phyloP scores from a whole-genome alignment of 805 yeast genomes.

The Candida taoyuanica region DNA sequence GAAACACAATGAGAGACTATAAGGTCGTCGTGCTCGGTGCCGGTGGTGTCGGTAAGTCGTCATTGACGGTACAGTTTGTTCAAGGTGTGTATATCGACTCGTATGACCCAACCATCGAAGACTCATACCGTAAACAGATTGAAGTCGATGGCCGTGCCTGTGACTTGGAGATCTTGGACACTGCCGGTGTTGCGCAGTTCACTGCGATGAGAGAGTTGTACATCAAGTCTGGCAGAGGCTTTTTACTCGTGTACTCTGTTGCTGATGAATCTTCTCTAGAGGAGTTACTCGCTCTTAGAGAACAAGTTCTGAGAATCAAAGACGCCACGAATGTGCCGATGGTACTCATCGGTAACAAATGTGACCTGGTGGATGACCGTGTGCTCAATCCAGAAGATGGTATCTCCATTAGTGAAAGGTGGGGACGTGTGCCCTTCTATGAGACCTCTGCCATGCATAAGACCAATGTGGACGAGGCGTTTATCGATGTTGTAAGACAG shows the following conservation, averaged over 20 bases:
- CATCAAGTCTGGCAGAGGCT: conserved; percentile 87
- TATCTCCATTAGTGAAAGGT: conserved; percentile 70
- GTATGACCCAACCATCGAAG: conserved; percentile 97
- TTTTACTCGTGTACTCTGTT: conserved; percentile 79
- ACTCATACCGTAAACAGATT: conserved; percentile 84
- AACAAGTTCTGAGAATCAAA: conserved; percentile 80
- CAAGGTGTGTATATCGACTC: conserved; percentile 87
- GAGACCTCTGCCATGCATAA: conserved; percentile 91
- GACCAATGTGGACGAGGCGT: conserved; percentile 87
- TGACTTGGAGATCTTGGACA: conserved; percentile 82
- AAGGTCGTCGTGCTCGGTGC: conserved; percentile 91
- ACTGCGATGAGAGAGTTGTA: conserved; percentile 92
- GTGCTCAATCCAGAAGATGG: conserved; percentile 80
- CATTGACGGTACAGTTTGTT: conserved; percentile 86
- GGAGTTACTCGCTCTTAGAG: conserved; percentile 73
- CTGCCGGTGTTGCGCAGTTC: conserved; percentile 94
- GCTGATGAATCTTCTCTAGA: conserved; percentile 71
- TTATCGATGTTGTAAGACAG: conserved; percentile 82
- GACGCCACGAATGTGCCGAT: conserved; percentile 75
- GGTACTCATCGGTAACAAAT: conserved; percentile 88
- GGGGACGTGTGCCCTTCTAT: conserved; percentile 87
- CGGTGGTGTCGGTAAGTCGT: conserved; percentile 96
- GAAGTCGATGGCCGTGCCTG: conserved; percentile 86
- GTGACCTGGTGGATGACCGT: conserved; percentile 74
- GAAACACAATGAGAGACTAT: conserved; percentile 47